Conservation (phyloP, 1,139 yeast species). For the Wickerhamomyces sp. region DNA sequence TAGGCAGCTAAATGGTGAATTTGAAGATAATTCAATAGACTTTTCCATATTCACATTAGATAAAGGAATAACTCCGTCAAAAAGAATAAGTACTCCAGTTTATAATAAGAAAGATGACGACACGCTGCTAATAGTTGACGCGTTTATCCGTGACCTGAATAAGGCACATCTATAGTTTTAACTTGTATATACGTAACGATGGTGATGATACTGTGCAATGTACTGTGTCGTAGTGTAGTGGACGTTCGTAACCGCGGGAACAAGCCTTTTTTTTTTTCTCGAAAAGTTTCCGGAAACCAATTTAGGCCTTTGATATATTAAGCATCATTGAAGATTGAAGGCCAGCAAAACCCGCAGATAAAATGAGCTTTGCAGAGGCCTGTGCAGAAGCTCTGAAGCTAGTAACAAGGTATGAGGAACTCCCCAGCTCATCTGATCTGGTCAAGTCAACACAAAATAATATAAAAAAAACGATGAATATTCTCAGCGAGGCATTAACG, state of each 20-base stretch:
- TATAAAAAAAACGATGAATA: constrained; percentile 26
- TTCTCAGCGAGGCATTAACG: constrained; percentile 9
- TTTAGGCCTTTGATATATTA: no score
- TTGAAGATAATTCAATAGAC: constrained; percentile 17
- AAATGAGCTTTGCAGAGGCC: neutral
- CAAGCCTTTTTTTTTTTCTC: no score
- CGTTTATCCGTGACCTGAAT: constrained; percentile 13
- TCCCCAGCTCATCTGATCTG: neutral
- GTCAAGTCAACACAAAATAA: constrained; percentile 25
- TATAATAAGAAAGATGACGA: constrained; percentile 29
- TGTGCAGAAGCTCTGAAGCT: neutral
- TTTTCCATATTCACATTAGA: constrained; percentile 3
- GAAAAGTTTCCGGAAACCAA: no score
- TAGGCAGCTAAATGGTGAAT: constrained; percentile 5
- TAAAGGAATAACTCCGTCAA: constrained; percentile 5
- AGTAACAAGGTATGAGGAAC: neutral
- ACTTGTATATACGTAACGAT: no score
- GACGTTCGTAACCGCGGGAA: neutral
- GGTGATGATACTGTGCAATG: no score
- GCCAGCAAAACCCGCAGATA: no score
- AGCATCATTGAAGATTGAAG: no score
- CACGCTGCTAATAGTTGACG: constrained; percentile 23
- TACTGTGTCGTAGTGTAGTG: no score
- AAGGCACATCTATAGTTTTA: neutral
- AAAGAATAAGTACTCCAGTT: constrained; percentile 15